Conservation (phyloP, 768 basidiomycete species). For the Pisolithus microcarpus region DNA sequence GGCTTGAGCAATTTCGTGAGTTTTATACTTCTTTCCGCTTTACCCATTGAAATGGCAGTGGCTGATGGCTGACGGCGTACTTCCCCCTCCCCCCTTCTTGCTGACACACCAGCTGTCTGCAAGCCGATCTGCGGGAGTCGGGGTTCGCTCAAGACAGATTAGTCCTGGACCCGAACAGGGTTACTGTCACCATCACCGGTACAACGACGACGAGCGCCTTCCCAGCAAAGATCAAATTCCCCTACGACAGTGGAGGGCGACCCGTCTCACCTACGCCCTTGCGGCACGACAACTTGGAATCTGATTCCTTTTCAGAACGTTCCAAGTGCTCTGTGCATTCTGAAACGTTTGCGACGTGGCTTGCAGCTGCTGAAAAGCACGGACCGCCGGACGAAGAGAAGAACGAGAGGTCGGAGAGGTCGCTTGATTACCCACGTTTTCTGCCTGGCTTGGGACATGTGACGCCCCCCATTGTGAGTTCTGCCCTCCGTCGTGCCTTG, state of each 20-base stretch:
- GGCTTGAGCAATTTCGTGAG: slow-evolving; percentile 48
- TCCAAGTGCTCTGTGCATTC: slow-evolving; percentile 3
- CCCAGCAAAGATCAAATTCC: too few relatives aligned
- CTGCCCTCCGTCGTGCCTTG: too few relatives aligned
- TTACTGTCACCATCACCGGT: not conserved
- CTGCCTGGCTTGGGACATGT: not conserved
- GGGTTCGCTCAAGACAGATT: slow-evolving; percentile 16
- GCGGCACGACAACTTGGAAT: not conserved
- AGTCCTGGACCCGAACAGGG: not conserved
- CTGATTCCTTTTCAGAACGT: too few relatives aligned
- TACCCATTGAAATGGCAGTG: too few relatives aligned
- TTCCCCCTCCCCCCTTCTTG: too few relatives aligned
- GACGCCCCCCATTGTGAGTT: not conserved
- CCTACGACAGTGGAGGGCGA: not conserved
- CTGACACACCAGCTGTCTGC: slow-evolving; percentile 8
- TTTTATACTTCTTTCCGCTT: not conserved
- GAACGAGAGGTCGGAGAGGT: not conserved
- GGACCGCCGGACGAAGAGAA: slow-evolving; percentile 1
- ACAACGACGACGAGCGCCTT: not conserved
- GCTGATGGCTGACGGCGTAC: not conserved
- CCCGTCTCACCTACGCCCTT: not conserved
- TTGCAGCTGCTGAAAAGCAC: not conserved
- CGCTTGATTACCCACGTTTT: too few relatives aligned
- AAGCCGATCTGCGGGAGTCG: slow-evolving; percentile 9
- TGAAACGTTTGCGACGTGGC: slow-evolving; percentile 3